Percentiles rank a stretch among this genome's conserved stretches.
Evolutionary conservation across 2,329 filamentous ascomycete species (phyloP).

Genomic region (Penicillium occitanis): DNA sequence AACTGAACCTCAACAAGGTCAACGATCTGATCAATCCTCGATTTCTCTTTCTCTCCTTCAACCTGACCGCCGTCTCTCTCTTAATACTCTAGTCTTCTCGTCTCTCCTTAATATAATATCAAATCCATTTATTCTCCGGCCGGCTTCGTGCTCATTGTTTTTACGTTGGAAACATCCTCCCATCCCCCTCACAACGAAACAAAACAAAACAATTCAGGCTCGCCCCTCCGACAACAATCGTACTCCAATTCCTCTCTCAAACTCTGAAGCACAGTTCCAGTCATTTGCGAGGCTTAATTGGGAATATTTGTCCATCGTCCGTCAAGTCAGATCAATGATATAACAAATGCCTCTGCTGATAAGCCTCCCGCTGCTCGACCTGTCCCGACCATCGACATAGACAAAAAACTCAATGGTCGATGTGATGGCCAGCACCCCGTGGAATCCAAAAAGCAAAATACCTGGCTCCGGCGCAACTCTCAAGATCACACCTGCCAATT

Average conservation of each 20-base stretch:
- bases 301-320: too few relatives aligned
- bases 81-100: background rate
- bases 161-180: background rate
- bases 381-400: conserved; percentile 18
- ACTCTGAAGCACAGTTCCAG: background rate
- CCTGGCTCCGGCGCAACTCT: conserved; percentile 43
- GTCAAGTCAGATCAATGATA: background rate
- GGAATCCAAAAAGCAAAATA: conserved; percentile 38
- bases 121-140: background rate
- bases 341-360: conserved; percentile 16
- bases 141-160: background rate
- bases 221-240: background rate
- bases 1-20: background rate
- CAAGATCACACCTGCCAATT: conserved; percentile 74
- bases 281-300: background rate
- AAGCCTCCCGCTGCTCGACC: conserved; percentile 3
- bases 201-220: conserved; percentile 12
- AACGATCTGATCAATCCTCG: background rate
- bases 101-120: background rate
- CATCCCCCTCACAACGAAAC: conserved; percentile 8
- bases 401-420: conserved; percentile 27
- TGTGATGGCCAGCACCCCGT: conserved; percentile 40
- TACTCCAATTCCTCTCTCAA: background rate
- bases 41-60: background rate
- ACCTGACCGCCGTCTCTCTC: conserved; percentile 9